A percentile compares a stretch with the other conserved stretches of the same genome.
phyloP scores from a whole-genome alignment of 352 stramenopile species.

The Phytopythium boreale region DNA sequence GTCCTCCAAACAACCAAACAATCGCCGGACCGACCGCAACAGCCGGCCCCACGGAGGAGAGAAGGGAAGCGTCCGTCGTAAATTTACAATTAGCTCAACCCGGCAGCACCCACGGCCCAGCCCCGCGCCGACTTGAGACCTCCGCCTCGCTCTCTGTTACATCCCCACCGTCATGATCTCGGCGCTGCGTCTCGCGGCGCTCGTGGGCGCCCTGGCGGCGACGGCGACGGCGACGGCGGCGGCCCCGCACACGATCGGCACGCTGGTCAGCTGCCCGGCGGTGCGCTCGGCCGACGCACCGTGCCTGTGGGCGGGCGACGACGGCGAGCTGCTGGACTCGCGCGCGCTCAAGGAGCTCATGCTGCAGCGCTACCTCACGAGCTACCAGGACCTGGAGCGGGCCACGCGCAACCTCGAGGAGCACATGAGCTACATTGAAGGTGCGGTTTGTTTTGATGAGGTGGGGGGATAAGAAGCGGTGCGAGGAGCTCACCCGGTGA shows the following conservation, averaged over 20 bases:
- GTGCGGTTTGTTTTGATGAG: slow-evolving; percentile 15
- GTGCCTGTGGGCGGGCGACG: slow-evolving; percentile 59
- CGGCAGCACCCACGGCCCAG: neutral
- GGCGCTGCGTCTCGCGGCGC: slow-evolving; percentile 8
- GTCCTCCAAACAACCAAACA: slow-evolving; percentile 1
- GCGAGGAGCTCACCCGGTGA: neutral
- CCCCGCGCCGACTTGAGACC: too few species aligned
- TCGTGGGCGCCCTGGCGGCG: slow-evolving; percentile 18
- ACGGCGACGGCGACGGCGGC: slow-evolving; percentile 2
- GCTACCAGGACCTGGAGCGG: slow-evolving; percentile 18
- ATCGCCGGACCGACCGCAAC: too few species aligned
- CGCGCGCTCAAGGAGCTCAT: slow-evolving; percentile 49
- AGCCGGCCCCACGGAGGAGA: too few species aligned
- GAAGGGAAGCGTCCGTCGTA: too few species aligned
- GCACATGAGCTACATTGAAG: slow-evolving; percentile 80
- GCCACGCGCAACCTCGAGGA: slow-evolving; percentile 51
- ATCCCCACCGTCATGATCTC: neutral
- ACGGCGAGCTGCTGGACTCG: slow-evolving; percentile 31
- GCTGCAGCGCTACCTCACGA: slow-evolving; percentile 30
- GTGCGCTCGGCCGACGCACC: slow-evolving; percentile 18
- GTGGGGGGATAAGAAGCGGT: neutral
- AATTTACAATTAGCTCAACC: too few species aligned
- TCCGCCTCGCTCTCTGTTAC: neutral
- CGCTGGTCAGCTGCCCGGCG: slow-evolving; percentile 42
- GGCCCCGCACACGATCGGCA: slow-evolving; percentile 33